Evolutionary conservation across 768 basidiomycete genomes (phyloP), one percentile per base, ranked within the genome.

Genomic region (Hygrocybe coccinea): DNA sequence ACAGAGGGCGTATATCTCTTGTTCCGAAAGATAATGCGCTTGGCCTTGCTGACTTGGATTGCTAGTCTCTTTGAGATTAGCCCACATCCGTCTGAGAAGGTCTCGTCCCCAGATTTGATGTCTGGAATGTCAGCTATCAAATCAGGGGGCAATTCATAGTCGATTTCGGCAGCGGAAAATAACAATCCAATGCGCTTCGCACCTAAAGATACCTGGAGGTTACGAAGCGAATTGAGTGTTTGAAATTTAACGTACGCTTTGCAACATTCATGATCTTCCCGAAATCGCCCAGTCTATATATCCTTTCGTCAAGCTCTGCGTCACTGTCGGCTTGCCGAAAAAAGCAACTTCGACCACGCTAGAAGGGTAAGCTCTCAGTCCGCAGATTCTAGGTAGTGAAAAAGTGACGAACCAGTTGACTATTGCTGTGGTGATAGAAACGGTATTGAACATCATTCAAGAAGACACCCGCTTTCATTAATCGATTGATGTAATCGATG

Each of bases 371-470:
- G 8, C 14, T 17, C 22, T 36, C 19, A 44, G 17, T 8, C 29
- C n/a, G 17, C 17, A n/a, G 19, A 51, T 21, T 37, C 14, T 25
- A 43, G 15, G 4, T 33, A 19, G n/a, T 17, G n/a, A 39, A 15
- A 44, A 36, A 37, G 17, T 41, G 60, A 67, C 74, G 10, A 57
- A 84, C 84, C 64, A 86, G 61, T 59, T 87, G 85, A 57, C 83
- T 86, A 62, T 86, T 85, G 39, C 85, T 85, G 56, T 87, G 85
- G 54, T 82, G 81, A 56, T 85, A 86, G 64, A 86, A 87, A 2
- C 85, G 79, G 64, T 86, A 85, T 59, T 85, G 80, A 0, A 76
- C 65, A 1, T 73, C 75, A 57, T 87, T 86, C 60, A 58, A 60
- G 60, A 77, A 78, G 1, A 87, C 55, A 0, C 85, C 85, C 0